Evolutionary conservation across 78 protist genomes (phyloP), one percentile per base, ranked within the genome.

Genomic region (Abeoforma whisleri): DNA sequence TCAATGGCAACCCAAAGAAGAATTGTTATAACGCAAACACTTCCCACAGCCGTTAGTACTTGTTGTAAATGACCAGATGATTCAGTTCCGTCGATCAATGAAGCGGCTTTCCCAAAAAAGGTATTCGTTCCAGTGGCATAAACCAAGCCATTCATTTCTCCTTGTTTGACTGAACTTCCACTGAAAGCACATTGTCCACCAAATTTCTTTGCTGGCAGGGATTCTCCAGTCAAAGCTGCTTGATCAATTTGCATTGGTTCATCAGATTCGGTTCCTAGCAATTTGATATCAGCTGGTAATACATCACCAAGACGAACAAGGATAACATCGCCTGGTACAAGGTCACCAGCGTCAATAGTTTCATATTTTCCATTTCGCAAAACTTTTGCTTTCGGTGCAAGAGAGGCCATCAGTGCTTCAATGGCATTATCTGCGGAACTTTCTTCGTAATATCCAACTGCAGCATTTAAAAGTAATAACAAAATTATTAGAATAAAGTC

Each of bases 311-410:
- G 74, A 31, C 86, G 71, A 36, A 94, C 31, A 28, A 79, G 86
- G 30, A 91, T 74, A 2, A 94, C 83, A 57, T 94, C 97, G 35
- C 97, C 97, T 5, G 94, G 94, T 1, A 94, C 97, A 12, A 94
- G 35, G 5, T 82, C 76, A 25, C 57, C 33, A 1, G 95, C 92
- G 8, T 76, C 79, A 0, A 91, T n/a, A 37, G 32, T 22, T 30
- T 37, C 40, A 81, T 69, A 87, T 35, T 62, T 71, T 30, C 96
- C 96, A 68, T 91, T 91, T 31, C 95, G 85, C 33, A 62, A 28
- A 25, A 74, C 90, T 12, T 87, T 80, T 31, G 90, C 81, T 30
- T 31, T 1, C 1, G 91, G 89, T 35, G 90, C 86, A 48, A 94
- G 87, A 22, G 89, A 37, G 12, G 69, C 62, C 91, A 88, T 90